Percentiles rank a stretch among this genome's conserved stretches.
Evolutionary conservation across 2,329 filamentous ascomycete genomes (phyloP).

Genomic region (Fusarium sacchari): DNA sequence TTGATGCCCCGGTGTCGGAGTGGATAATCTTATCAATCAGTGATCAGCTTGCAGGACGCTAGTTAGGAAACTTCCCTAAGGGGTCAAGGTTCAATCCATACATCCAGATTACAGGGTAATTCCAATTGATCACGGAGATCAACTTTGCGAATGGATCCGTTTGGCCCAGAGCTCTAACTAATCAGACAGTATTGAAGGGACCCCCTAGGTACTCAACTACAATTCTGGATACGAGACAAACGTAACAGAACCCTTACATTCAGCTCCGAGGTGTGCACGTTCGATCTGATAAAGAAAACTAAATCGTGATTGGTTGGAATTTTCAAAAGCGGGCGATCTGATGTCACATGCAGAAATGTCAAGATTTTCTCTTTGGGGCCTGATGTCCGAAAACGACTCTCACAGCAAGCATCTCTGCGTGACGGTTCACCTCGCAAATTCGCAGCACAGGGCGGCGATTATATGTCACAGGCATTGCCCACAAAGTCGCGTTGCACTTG

Average conservation of each 20-base stretch:
- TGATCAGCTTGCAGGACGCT: slow-evolving; percentile 41
- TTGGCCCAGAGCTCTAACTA: slow-evolving; percentile 8
- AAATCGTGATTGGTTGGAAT: slow-evolving; percentile 12
- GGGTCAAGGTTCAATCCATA: slow-evolving; percentile 3
- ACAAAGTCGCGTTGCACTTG: slow-evolving; percentile 8
- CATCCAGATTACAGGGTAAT: slow-evolving; percentile 15
- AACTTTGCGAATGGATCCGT: slow-evolving; percentile 10
- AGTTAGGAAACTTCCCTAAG: slow-evolving; percentile 10
- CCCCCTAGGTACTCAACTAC: slow-evolving; percentile 5
- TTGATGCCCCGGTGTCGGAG: slow-evolving; percentile 1
- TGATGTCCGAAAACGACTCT: slow-evolving; percentile 5
- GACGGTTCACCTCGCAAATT: slow-evolving; percentile 13
- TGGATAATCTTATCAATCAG: slow-evolving; percentile 46
- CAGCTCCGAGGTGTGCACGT: slow-evolving; percentile 24
- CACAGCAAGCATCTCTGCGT: slow-evolving; percentile 19
- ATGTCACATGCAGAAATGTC: slow-evolving; percentile 43
- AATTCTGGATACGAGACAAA: slow-evolving; percentile 4
- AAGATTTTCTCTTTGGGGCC: slow-evolving; percentile 37
- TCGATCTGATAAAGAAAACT: slow-evolving; percentile 40
- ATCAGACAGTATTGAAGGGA: slow-evolving; percentile 3
- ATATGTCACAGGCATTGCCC: slow-evolving; percentile 21
- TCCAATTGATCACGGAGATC: neutral
- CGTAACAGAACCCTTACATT: slow-evolving; percentile 11
- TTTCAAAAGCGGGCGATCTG: slow-evolving; percentile 21
- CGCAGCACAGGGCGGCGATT: slow-evolving; percentile 36